Percentiles rank a stretch among this genome's conserved stretches.
Evolutionary conservation across 192 early-diverging fungal genomes (phyloP).

Genomic region (Backusella tuberculispora): DNA sequence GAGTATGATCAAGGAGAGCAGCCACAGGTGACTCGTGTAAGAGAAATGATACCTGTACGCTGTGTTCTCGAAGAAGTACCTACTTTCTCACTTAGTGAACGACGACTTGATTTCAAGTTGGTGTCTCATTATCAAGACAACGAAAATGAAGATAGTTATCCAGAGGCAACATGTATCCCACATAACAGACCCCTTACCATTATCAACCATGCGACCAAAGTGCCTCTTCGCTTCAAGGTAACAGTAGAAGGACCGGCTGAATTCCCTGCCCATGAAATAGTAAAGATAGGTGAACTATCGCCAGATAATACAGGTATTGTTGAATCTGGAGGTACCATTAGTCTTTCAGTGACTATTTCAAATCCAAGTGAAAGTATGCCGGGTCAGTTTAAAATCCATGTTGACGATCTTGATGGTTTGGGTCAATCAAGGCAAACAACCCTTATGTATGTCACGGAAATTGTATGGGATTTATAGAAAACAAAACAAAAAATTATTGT

Average conservation of each 20-base stretch:
- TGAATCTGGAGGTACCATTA: constrained; percentile 60
- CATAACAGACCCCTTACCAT: constrained; percentile 50
- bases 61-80: constrained; percentile 68
- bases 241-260: constrained; percentile 79
- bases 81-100: constrained; percentile 70
- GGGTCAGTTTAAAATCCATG: constrained; percentile 74
- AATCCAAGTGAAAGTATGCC: constrained; percentile 71
- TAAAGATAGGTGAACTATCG: constrained; percentile 63
- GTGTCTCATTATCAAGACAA: constrained; percentile 49
- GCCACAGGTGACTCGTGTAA: constrained; percentile 40
- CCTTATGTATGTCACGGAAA: constrained; percentile 67
- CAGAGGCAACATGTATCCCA: constrained; percentile 29
- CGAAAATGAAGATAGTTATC: constrained; percentile 21
- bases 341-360: constrained; percentile 60
- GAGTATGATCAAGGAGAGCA: constrained; percentile 23
- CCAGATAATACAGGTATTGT: constrained; percentile 59
- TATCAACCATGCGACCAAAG: constrained; percentile 65
- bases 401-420: constrained; percentile 72
- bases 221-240: constrained; percentile 70
- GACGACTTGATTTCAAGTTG: constrained; percentile 69
- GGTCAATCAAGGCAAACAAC: constrained; percentile 61
- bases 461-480: constrained; percentile 34
- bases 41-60: constrained; percentile 68
- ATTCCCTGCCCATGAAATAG: constrained; percentile 61
- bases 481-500: not conserved